Percentiles rank a stretch among this genome's conserved stretches.
Evolutionary conservation across 1,139 yeast species (phyloP).

Genomic region (Kodamaea arcana): DNA sequence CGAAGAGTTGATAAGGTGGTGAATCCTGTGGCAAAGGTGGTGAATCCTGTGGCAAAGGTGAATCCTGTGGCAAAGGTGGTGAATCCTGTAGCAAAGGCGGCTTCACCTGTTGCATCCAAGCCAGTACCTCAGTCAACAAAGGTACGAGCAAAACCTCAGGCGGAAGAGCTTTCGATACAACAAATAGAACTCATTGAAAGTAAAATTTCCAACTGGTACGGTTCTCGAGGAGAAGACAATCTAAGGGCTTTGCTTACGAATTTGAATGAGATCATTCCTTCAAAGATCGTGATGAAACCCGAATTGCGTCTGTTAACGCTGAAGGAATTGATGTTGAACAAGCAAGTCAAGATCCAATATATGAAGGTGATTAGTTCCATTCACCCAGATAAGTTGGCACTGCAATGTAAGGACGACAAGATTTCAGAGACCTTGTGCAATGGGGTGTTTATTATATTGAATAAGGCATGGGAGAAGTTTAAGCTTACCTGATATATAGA

Average conservation of each 20-base stretch:
- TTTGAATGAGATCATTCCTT: slow-evolving; percentile 20
- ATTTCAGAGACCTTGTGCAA: slow-evolving; percentile 84
- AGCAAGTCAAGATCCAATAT: slow-evolving; percentile 80
- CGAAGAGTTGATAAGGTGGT: slow-evolving; percentile 70
- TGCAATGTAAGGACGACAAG: slow-evolving; percentile 36
- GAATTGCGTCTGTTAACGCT: slow-evolving; percentile 29
- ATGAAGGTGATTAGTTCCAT: slow-evolving; percentile 92
- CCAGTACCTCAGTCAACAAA: slow-evolving; percentile 16
- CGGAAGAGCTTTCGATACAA: slow-evolving; percentile 10
- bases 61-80: slow-evolving; percentile 39
- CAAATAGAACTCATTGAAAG: slow-evolving; percentile 13
- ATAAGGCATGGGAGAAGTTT: slow-evolving; percentile 89
- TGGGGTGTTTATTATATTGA: slow-evolving; percentile 75
- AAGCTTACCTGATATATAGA: slow-evolving; percentile 28
- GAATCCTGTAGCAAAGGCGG: slow-evolving; percentile 53
- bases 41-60: slow-evolving; percentile 53
- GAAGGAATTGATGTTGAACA: slow-evolving; percentile 82
- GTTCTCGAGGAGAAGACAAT: slow-evolving; percentile 14
- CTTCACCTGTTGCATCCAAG: slow-evolving; percentile 9
- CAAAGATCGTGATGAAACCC: slow-evolving; percentile 12
- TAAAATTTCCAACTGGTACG: slow-evolving; percentile 17
- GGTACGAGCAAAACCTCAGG: not conserved
- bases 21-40: slow-evolving; percentile 62
- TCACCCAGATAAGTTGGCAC: slow-evolving; percentile 84
- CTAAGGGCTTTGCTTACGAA: slow-evolving; percentile 19